phyloP scores from a whole-genome alignment of 2,329 filamentous ascomycete genomes.

The Remersonia thermophila region DNA sequence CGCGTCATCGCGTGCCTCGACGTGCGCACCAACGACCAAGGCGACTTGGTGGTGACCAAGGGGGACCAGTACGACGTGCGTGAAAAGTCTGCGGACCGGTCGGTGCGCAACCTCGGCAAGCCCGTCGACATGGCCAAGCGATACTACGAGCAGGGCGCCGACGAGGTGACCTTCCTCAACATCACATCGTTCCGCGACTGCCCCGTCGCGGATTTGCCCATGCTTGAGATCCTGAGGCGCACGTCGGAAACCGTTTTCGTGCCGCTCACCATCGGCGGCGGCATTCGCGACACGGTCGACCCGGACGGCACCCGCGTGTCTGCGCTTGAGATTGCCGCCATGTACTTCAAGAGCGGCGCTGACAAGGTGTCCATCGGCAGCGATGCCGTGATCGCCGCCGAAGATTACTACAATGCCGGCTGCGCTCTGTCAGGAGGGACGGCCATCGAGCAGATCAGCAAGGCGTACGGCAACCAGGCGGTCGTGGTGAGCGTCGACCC shows the following conservation, averaged over 20 bases:
- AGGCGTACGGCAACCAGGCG: slow-evolving; percentile 89
- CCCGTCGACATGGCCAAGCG: slow-evolving; percentile 86
- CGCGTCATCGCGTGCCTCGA: slow-evolving; percentile 93
- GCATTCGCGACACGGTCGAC: slow-evolving; percentile 86
- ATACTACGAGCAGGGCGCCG: slow-evolving; percentile 94
- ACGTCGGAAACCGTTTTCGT: slow-evolving; percentile 91
- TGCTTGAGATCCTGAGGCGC: slow-evolving; percentile 83
- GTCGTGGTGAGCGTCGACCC: slow-evolving; percentile 95
- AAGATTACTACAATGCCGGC: slow-evolving; percentile 70
- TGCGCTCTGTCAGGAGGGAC: slow-evolving; percentile 64
- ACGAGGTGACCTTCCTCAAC: slow-evolving; percentile 96
- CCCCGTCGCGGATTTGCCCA: slow-evolving; percentile 80
- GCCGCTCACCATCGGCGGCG: slow-evolving; percentile 86
- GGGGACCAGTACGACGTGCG: slow-evolving; percentile 98
- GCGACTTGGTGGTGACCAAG: slow-evolving; percentile 94
- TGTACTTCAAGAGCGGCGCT: slow-evolving; percentile 95
- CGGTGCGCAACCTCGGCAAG: slow-evolving; percentile 88
- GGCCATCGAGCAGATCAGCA: slow-evolving; percentile 88
- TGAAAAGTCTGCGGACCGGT: slow-evolving; percentile 57
- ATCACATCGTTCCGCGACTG: slow-evolving; percentile 97
- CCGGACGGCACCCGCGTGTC: slow-evolving; percentile 76
- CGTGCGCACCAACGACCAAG: slow-evolving; percentile 84
- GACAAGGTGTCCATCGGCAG: slow-evolving; percentile 97
- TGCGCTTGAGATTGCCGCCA: slow-evolving; percentile 81
- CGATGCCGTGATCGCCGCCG: slow-evolving; percentile 84